Base-by-base conservation (phyloP, 495 filamentous ascomycete species). In the Zalerion maritima region DNA sequence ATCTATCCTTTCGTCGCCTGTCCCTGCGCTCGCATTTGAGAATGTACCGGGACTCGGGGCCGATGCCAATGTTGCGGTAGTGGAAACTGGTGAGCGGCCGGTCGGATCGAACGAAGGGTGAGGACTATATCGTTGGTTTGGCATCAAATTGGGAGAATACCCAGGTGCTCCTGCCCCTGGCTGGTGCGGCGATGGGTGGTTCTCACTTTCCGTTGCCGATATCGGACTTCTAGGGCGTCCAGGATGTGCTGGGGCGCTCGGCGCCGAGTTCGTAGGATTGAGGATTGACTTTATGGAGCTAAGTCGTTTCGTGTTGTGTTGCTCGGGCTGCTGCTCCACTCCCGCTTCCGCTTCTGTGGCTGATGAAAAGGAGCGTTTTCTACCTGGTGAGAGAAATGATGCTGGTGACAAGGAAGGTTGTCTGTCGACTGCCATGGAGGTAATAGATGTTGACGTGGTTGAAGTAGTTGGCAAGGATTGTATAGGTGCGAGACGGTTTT, bases 201-300 rank as follows among this genome's bases (percentile, higher is more conserved):
- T 13, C 28, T 19, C 15, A 30, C 10, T 19, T 18, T 30, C 17
- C 10, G 28, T n/a, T n/a, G n/a, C n/a, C n/a, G n/a, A n/a, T n/a
- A n/a, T n/a, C n/a, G n/a, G n/a, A n/a, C n/a, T n/a, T n/a, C n/a
- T n/a, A n/a, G n/a, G n/a, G n/a, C n/a, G 15, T 30, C 28, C 12
- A 30, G 16, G 8, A 15, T 14, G 6, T 18, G 21, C n/a, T 33
- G 21, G 6, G 13, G 6, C 11, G 24, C 5, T n/a, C n/a, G 6
- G 8, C 13, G 21, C 49, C 8, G 35, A 30, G 12, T 40, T 42
- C 6, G 58, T 36, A n/a, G 71, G 73, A 35, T 87, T 87, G 16
- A 91, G 55, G 24, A 91, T 78, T 2, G 80, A 82, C 18, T 73
- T 83, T 27, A 89, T 89, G 2, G 78, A 84, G 27, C 73, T 78